Conservation (phyloP, 2,329 filamentous ascomycete species). For the Fulvia fulva region DNA sequence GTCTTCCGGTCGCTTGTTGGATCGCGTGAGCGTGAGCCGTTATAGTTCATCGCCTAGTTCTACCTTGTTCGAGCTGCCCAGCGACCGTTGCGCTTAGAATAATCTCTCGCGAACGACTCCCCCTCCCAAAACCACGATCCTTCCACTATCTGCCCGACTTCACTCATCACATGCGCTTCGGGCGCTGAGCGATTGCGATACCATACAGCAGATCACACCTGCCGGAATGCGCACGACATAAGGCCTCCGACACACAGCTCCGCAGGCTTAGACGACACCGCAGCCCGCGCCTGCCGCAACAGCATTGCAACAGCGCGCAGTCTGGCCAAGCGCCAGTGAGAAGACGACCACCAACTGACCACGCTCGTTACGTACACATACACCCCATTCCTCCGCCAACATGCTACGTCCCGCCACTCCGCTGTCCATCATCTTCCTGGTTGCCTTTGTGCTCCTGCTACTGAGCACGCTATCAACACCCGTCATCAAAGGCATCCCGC, state of each 20-base stretch:
- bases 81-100: background rate
- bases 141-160: background rate
- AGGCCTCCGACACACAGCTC: background rate
- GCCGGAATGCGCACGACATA: background rate
- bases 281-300: constrained; percentile 1
- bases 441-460: constrained; percentile 79
- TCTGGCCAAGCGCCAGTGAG: background rate
- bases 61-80: too few relatives aligned
- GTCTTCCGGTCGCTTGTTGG: background rate
- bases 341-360: constrained; percentile 5
- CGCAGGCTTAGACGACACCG: background rate
- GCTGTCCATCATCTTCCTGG: constrained; percentile 76
- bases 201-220: background rate
- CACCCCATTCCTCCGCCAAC: constrained; percentile 36
- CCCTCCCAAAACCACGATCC: background rate
- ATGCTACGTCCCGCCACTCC: constrained; percentile 93
- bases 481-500: constrained; percentile 76
- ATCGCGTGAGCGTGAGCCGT: background rate
- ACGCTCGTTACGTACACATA: constrained; percentile 7
- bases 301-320: background rate
- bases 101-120: background rate
- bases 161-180: background rate
- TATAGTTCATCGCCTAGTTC: background rate
- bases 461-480: constrained; percentile 89
- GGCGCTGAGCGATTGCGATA: background rate